Evolutionary conservation across 2,329 filamentous ascomycete genomes (phyloP).

Genomic region (Colletotrichum salicis): DNA sequence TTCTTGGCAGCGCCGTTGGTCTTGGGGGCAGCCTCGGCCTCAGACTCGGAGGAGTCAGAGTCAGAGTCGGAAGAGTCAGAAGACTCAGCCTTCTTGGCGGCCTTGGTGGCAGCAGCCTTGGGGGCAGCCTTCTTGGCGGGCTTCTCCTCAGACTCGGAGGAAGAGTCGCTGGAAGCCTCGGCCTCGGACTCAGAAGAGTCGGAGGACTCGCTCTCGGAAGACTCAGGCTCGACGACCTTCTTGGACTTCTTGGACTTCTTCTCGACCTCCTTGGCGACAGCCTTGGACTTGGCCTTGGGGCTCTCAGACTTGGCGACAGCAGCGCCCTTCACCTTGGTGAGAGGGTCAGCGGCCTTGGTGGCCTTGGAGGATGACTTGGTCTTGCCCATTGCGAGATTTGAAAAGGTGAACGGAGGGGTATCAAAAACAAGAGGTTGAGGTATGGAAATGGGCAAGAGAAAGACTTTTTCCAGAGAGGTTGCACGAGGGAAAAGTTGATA

Average conservation of each 20-base stretch:
- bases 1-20: conserved; percentile 45
- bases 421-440: neutral
- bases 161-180: conserved; percentile 35
- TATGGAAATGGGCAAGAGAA: conserved; percentile 21
- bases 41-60: conserved; percentile 50
- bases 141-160: conserved; percentile 40
- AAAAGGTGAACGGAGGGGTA: neutral
- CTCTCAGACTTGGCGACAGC: conserved; percentile 76
- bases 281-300: conserved; percentile 74
- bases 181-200: conserved; percentile 45
- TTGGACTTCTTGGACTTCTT: conserved; percentile 61
- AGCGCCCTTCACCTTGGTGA: conserved; percentile 70
- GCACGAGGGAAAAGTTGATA: conserved; percentile 11
- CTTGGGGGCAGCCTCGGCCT: conserved; percentile 49
- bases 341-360: conserved; percentile 55
- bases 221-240: conserved; percentile 44
- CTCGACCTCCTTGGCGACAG: conserved; percentile 68
- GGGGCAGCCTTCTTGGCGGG: conserved; percentile 36
- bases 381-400: conserved; percentile 63
- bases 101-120: conserved; percentile 14
- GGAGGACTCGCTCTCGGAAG: conserved; percentile 33
- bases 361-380: conserved; percentile 70
- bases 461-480: conserved; percentile 31
- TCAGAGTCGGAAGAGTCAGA: conserved; percentile 42
- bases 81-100: conserved; percentile 37